phyloP scores from a whole-genome alignment of 2,329 filamentous ascomycete species.

The Geosmithia putterillii region DNA sequence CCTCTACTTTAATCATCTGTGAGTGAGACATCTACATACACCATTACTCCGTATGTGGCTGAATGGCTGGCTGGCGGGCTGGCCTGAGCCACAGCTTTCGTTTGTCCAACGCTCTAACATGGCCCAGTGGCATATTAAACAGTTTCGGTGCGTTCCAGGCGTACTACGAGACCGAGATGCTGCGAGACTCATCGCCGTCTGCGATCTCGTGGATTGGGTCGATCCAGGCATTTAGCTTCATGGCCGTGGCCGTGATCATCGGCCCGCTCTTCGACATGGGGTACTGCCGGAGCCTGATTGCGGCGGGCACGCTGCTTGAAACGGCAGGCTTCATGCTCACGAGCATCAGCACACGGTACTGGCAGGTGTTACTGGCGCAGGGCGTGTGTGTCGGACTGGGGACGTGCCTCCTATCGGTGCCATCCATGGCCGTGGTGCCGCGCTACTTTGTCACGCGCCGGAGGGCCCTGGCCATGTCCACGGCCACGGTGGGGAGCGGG shows the following conservation, averaged over 20 bases:
- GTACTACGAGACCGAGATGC: slow-evolving; percentile 25
- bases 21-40: too few relatives aligned
- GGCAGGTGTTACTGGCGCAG: slow-evolving; percentile 25
- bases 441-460: slow-evolving; percentile 26
- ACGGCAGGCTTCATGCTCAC: slow-evolving; percentile 30
- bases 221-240: slow-evolving; percentile 26
- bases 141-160: slow-evolving; percentile 33
- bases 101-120: too few relatives aligned
- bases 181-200: slow-evolving; percentile 17
- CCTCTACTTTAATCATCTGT: slow-evolving; percentile 4
- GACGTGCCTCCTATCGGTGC: slow-evolving; percentile 20
- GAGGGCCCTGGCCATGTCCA: slow-evolving; percentile 26
- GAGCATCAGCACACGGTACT: slow-evolving; percentile 29
- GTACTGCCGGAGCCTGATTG: slow-evolving; percentile 23
- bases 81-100: too few relatives aligned
- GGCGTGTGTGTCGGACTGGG: slow-evolving; percentile 25
- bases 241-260: slow-evolving; percentile 24
- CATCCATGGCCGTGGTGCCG: slow-evolving; percentile 21
- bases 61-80: too few relatives aligned
- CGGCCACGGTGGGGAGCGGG: slow-evolving; percentile 26
- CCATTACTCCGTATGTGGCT: neutral
- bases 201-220: slow-evolving; percentile 33
- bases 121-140: slow-evolving; percentile 22
- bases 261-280: slow-evolving; percentile 30
- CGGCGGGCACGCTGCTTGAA: slow-evolving; percentile 19